Evolutionary conservation across 495 filamentous ascomycete species (phyloP), one percentile per base, ranked within the genome.

Genomic region (Pyronema domesticum): DNA sequence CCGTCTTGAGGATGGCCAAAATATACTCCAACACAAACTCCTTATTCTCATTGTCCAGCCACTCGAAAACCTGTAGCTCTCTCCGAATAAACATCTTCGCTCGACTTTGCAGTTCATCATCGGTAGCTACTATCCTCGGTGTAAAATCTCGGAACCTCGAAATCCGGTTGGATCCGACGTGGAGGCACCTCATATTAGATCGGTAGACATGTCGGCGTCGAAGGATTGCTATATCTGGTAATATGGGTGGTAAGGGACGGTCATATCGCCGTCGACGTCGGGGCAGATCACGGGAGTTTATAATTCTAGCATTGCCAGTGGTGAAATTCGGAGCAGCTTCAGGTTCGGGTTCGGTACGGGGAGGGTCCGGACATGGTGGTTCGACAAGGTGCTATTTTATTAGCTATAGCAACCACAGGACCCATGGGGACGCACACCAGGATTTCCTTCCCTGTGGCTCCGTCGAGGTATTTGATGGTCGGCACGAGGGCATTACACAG

Each of bases 1-100:
- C 80, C 0, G 83, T 86, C 60, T 87, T 93, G 39, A 98, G 70
- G 45, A 98, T 88, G 35, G 84, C 84, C 46, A 95, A 68, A 53
- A 93, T 77, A 61, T 94, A 95, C 59, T 91, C 86, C 17, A 95
- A 78, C 19, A 98, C 65, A 55, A 94, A 98, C 61, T 94, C 89
- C 10, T 84, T 80, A 58, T 81, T 83, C 3, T 57, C 57, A 48
- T 48, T 54, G 36, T 59, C 56, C 42, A 93, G 72, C 62, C 88
- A 95, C 46, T 76, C 74, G 60, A 95, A 98, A 40, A 94, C 88
- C 60, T 81, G 78, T 7, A 98, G 72, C 60, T 98, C 91, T 37
- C 91, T 77, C 3, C 91, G 78, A 52, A 95, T 79, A 80, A 86
- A 98, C 53, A 79, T 81, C 34, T 85, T 74, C n/a, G 91, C 89